Conservation (phyloP, 1,139 yeast genomes). For the Geotrichum carabidarum region DNA sequence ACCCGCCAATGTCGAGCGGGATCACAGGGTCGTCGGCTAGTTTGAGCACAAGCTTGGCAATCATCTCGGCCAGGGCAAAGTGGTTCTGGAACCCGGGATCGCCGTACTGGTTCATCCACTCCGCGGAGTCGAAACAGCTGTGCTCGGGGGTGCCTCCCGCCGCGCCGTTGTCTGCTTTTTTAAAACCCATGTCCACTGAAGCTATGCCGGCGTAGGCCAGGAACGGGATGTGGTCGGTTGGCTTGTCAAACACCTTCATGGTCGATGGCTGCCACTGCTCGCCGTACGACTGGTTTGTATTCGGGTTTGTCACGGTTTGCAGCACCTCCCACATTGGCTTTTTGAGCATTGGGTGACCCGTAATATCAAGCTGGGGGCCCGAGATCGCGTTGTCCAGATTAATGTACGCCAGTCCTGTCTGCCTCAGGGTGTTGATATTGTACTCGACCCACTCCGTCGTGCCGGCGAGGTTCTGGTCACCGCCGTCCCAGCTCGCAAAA, state of each 20-base stretch:
- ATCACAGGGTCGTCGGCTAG: conserved; percentile 68
- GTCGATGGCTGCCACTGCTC: conserved; percentile 20
- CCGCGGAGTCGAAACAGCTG: conserved; percentile 65
- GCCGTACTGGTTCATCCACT: conserved; percentile 24
- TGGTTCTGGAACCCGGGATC: conserved; percentile 47
- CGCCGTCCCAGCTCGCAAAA: conserved; percentile 82
- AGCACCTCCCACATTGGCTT: conserved; percentile 38
- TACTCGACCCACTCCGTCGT: conserved; percentile 72
- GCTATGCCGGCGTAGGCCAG: conserved; percentile 64
- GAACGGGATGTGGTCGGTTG: conserved; percentile 66
- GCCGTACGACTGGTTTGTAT: conserved; percentile 23
- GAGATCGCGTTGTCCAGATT: conserved; percentile 70
- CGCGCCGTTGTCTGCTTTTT: conserved; percentile 23
- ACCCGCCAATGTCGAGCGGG: conserved; percentile 59
- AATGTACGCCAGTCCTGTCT: conserved; percentile 66
- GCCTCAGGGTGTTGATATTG: conserved; percentile 48
- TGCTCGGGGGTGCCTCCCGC: conserved; percentile 45
- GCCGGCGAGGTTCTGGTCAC: conserved; percentile 78
- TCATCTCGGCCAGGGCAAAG: conserved; percentile 51
- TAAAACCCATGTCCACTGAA: conserved; percentile 55
- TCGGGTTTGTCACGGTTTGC: conserved; percentile 39
- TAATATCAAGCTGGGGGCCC: conserved; percentile 54
- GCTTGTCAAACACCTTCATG: conserved; percentile 17
- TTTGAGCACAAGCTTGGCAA: conserved; percentile 51
- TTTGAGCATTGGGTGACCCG: conserved; percentile 63